A percentile compares a stretch with the other conserved stretches of the same genome.
phyloP scores from a whole-genome alignment of 768 basidiomycete genomes.

The Lentinula lateritia region DNA sequence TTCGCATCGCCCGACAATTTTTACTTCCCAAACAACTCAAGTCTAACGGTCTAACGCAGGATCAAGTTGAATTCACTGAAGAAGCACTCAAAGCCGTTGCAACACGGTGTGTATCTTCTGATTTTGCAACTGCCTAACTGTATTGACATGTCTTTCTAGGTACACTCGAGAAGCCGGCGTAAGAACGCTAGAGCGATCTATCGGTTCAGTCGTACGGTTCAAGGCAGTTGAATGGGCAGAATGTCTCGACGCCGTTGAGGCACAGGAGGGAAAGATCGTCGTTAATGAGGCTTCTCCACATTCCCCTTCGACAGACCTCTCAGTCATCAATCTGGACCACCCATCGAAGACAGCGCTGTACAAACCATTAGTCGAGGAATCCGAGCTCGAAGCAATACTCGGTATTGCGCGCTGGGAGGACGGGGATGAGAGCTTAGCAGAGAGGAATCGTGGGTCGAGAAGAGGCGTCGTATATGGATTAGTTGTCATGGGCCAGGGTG shows the following conservation, averaged over 20 bases:
- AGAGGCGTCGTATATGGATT: constrained; percentile 81
- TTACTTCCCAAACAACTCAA: constrained; percentile 83
- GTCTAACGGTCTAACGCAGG: constrained; percentile 65
- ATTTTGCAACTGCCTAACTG: not conserved
- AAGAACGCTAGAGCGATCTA: constrained; percentile 80
- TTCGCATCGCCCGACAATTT: constrained; percentile 83
- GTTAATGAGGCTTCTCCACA: constrained; percentile 5
- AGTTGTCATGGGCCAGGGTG: constrained; percentile 84
- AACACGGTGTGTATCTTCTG: constrained; percentile 30
- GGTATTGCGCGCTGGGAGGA: constrained; percentile 73
- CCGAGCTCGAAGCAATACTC: constrained; percentile 78
- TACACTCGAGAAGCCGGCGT: constrained; percentile 94
- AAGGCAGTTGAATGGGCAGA: constrained; percentile 93
- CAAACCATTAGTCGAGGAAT: constrained; percentile 51
- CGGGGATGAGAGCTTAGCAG: constrained; percentile 55
- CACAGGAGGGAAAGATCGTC: constrained; percentile 14
- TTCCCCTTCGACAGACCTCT: constrained; percentile 12
- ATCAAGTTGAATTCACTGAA: constrained; percentile 62
- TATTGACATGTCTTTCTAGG: not conserved
- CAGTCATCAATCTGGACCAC: constrained; percentile 14
- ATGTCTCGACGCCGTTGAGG: constrained; percentile 36
- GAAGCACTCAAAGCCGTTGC: constrained; percentile 67
- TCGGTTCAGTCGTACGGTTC: constrained; percentile 82
- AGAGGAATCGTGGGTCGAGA: constrained; percentile 53
- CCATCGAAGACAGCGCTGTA: constrained; percentile 35